phyloP scores from a whole-genome alignment of 148 eudicot species.

The Chenopodium quinoa region DNA sequence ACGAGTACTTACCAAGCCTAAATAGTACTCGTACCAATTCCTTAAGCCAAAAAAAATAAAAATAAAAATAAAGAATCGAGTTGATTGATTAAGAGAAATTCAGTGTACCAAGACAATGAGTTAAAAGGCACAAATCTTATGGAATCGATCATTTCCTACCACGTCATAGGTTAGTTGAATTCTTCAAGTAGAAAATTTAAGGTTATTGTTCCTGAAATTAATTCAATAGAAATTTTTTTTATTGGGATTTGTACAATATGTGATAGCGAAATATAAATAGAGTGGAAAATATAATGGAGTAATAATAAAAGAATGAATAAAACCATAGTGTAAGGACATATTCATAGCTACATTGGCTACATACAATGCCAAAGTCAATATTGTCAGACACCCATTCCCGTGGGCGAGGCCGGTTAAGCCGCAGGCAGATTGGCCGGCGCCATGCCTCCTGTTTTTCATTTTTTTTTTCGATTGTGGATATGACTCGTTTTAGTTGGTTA shows the following conservation, averaged over 20 bases:
- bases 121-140: not conserved
- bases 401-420: no score
- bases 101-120: not conserved
- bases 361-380: no score
- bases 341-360: not conserved
- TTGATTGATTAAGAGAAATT: not conserved
- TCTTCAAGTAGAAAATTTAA: constrained; percentile 9
- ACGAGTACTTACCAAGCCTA: no score
- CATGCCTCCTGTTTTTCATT: no score
- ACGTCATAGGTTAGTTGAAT: constrained; percentile 9
- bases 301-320: not conserved
- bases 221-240: not conserved
- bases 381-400: no score
- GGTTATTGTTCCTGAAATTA: not conserved
- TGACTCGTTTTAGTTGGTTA: no score
- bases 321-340: not conserved
- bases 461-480: no score
- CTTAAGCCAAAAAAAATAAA: not conserved
- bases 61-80: not conserved
- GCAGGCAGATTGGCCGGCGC: no score
- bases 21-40: no score
- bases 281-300: no score
- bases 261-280: not conserved
- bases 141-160: not conserved
- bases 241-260: not conserved